Evolutionary conservation across 176 grass and related monocot species (phyloP).

Genomic region (Rhynchospora tenuis): DNA sequence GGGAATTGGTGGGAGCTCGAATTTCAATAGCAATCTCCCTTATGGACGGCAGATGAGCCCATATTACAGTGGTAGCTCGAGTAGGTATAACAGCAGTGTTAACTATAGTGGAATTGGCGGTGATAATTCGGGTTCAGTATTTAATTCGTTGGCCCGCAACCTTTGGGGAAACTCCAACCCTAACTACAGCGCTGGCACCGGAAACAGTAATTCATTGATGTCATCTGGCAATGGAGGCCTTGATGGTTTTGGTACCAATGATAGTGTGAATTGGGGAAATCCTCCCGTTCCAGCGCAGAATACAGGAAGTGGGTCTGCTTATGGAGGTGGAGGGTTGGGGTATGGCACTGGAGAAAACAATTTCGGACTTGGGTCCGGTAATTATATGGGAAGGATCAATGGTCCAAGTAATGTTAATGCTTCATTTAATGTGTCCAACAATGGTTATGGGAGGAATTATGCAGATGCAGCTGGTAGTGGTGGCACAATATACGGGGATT

Average conservation of each 20-base stretch:
- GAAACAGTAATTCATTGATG: conserved; percentile 58
- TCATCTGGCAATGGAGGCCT: conserved; percentile 60
- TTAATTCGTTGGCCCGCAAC: conserved; percentile 70
- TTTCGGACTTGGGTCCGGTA: conserved; percentile 43
- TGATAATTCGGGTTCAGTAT: conserved; percentile 37
- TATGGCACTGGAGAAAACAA: conserved; percentile 55
- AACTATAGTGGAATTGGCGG: conserved; percentile 52
- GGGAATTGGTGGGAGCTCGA: conserved; percentile 44
- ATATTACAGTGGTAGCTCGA: conserved; percentile 68
- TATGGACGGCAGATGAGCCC: conserved; percentile 58
- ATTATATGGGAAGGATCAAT: conserved; percentile 49
- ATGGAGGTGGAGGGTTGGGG: conserved; percentile 46
- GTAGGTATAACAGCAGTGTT: conserved; percentile 57
- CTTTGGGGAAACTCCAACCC: conserved; percentile 55
- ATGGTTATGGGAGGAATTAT: conserved; percentile 63
- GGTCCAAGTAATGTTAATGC: conserved; percentile 44
- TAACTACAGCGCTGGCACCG: conserved; percentile 53
- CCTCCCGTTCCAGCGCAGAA: conserved; percentile 56
- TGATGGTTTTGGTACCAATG: conserved; percentile 55
- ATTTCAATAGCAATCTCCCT: conserved; percentile 55
- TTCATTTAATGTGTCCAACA: conserved; percentile 51
- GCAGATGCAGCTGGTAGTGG: conserved; percentile 50
- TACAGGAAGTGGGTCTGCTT: conserved; percentile 34
- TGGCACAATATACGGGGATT: conserved; percentile 65
- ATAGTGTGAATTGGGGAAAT: conserved; percentile 71